These are phyloP conservation scores for Entomophthora muscae DNA, from an alignment of 371 early-diverging fungal species.

Conservation along the genomic window DNA sequence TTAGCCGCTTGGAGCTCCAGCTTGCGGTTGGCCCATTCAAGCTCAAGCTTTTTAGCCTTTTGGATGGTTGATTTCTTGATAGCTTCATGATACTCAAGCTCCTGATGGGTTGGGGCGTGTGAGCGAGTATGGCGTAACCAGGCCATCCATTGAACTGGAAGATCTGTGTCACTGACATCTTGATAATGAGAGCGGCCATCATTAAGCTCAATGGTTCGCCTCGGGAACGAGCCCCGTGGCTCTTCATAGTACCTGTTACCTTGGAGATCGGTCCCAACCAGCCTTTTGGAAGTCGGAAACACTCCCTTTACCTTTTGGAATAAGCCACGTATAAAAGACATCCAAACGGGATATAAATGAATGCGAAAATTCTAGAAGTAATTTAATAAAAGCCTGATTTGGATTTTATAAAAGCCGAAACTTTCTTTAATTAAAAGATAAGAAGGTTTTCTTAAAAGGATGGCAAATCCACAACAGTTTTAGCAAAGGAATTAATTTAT, in stretches of 20 bases:
- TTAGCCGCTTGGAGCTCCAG: no score
- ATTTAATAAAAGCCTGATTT: no score
- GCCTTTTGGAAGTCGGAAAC: neutral
- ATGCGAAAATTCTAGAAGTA: no score
- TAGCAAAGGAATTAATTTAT: no score
- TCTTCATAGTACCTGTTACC: neutral
- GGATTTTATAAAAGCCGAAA: no score
- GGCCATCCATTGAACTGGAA: constrained; percentile 1
- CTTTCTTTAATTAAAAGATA: no score
- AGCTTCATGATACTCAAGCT: constrained; percentile 1
- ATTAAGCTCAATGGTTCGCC: neutral
- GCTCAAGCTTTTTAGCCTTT: neutral
- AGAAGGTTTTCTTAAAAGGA: no score
- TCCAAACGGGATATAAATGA: no score
- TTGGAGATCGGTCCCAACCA: neutral
- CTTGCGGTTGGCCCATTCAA: no score
- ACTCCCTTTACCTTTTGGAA: no score
- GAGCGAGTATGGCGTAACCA: neutral
- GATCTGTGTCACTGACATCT: neutral
- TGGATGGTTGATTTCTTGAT: neutral
- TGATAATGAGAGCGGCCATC: neutral
- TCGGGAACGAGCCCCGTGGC: neutral
- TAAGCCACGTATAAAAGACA: no score
- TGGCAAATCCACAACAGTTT: no score
- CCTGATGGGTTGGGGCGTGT: neutral